Evolutionary conservation across 305 asterid genomes (phyloP), one percentile per base, ranked within the genome.

Genomic region (Fraxinus latifolia): DNA sequence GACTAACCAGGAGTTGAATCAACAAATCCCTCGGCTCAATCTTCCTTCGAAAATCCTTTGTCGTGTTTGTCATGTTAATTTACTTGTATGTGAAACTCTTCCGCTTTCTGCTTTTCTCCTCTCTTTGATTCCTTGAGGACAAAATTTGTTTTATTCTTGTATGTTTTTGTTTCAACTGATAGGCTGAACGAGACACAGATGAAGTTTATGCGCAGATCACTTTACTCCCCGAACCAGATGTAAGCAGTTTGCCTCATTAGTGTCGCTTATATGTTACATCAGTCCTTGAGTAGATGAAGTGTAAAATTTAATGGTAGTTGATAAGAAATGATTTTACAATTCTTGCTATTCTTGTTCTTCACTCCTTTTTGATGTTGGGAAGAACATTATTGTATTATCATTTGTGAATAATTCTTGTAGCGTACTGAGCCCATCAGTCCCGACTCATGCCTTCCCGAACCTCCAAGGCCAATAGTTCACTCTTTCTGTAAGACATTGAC

Each of bases 131-230:
- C 0, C 27, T 55, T 17, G 8, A 17, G 67, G 25, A 53, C 17
- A 4, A 53, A 17, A 53, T 4, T 12, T 11, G 37, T 25, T 55
- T n/a, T 31, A 42, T 78, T 67, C 23, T 44, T 55, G 78, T 34
- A 17, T 1, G 8, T 39, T 71, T 81, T 79, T 62, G 6, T 29
- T 78, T 19, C 17, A 60, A 82, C 76, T 34, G 19, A 31, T 80
- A 94, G 98, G 97, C 97, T 1, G 98, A 94, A 81, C 83, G 82
- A 11, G 97, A 93, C 68, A 92, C 92, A 0, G 98, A 94, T 82
- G 97, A 94, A 84, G 97, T 93, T 77, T 94, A 93, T 83, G 94
- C 97, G 0, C 97, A 91, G 87, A 91, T 94, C 78, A 94, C 93
- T 58, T 81, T 94, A 85, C 90, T 47, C 44, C 12, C 91, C 0